A percentile compares a stretch with the other conserved stretches of the same genome.
phyloP scores from a whole-genome alignment of 75 land plant genomes.

The Pinus taeda region DNA sequence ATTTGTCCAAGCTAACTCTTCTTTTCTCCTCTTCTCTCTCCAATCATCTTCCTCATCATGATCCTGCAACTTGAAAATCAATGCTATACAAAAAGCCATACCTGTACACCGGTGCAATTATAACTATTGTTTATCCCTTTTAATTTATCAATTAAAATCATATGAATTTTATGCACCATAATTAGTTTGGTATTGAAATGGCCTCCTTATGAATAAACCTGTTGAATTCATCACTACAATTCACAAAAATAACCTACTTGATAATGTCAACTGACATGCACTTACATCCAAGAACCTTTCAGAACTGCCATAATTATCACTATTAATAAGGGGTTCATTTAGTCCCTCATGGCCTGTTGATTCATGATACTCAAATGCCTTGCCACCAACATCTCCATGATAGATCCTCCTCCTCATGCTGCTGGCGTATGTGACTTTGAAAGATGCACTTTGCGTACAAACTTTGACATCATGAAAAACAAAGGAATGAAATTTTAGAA shows the following conservation, averaged over 20 bases:
- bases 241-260: background rate
- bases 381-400: conserved; percentile 84
- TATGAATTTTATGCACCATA: too few relatives aligned
- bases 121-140: background rate
- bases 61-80: conserved; percentile 14
- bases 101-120: background rate
- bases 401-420: conserved; percentile 49
- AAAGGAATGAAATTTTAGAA: background rate
- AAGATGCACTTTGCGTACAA: background rate
- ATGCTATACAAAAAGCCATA: background rate
- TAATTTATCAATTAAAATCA: too few relatives aligned
- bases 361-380: conserved; percentile 38
- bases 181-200: too few relatives aligned
- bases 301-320: conserved; percentile 2
- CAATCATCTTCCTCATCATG: conserved; percentile 35
- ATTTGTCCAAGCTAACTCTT: conserved; percentile 65
- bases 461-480: background rate
- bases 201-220: conserved; percentile 12
- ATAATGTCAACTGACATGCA: background rate
- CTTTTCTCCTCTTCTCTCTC: conserved; percentile 54
- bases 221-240: conserved; percentile 3
- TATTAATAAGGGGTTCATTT: conserved; percentile 74
- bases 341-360: conserved; percentile 34
- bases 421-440: background rate
- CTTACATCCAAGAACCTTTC: conserved; percentile 9